A percentile compares a stretch with the other conserved stretches of the same genome.
phyloP scores from a whole-genome alignment of 768 basidiomycete genomes.

The Boletus subcaerulescens region DNA sequence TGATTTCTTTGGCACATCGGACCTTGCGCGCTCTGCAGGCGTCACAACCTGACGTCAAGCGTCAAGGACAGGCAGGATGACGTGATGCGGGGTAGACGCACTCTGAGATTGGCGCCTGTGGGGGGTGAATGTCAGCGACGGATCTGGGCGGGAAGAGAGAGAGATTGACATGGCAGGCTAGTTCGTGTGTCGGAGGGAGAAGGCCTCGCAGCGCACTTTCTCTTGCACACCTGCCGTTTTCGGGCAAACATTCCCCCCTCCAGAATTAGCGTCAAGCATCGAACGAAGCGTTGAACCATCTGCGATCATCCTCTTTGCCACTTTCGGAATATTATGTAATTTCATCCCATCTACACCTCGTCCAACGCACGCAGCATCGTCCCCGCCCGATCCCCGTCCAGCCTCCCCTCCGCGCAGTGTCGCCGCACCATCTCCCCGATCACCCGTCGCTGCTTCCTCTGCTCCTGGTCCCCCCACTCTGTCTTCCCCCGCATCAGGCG shows the following conservation, averaged over 20 bases:
- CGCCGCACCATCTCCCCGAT: conserved; percentile 38
- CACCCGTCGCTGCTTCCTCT: conserved; percentile 39
- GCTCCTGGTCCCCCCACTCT: conserved; percentile 49
- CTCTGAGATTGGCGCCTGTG: conserved; percentile 83
- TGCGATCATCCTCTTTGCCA: too few relatives aligned
- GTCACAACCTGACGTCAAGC: conserved; percentile 63
- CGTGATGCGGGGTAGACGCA: conserved; percentile 36
- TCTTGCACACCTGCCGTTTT: too few relatives aligned
- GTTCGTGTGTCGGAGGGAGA: not conserved
- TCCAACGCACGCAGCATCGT: conserved; percentile 22
- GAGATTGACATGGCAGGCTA: conserved; percentile 37
- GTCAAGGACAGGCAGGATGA: conserved; percentile 22
- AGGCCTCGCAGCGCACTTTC: too few relatives aligned
- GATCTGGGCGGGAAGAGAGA: conserved; percentile 22
- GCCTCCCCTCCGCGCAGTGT: conserved; percentile 25
- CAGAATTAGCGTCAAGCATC: not conserved
- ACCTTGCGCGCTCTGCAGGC: conserved; percentile 87
- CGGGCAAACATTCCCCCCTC: not conserved
- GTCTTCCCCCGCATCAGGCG: conserved; percentile 42
- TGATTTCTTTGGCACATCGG: conserved; percentile 75
- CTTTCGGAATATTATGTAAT: conserved; percentile 2
- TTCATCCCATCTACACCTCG: conserved; percentile 8
- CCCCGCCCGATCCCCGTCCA: conserved; percentile 19
- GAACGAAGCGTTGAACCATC: too few relatives aligned
- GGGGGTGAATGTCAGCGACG: conserved; percentile 28